Evolutionary conservation across 2,329 filamentous ascomycete genomes (phyloP).

Genomic region (Sporothrix phasma): DNA sequence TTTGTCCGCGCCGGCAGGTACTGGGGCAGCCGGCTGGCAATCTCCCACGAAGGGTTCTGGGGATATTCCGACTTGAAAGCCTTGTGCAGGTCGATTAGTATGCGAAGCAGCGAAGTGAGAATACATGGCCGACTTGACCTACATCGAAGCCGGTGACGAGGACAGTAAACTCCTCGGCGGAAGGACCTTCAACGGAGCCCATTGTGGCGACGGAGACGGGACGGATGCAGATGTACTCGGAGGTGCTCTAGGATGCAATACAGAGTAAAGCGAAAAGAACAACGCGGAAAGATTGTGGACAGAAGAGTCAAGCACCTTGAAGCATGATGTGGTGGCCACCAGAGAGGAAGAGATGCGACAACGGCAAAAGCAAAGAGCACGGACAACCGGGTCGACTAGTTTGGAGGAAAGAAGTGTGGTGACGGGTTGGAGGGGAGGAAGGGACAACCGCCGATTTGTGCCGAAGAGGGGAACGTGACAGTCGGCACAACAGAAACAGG

Average conservation of each 20-base stretch:
- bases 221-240: background rate
- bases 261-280: background rate
- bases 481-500: background rate
- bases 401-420: no score
- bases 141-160: conserved; percentile 54
- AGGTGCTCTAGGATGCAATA: background rate
- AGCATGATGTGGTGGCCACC: background rate
- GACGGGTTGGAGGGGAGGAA: no score
- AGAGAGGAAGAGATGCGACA: background rate
- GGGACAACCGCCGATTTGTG: background rate
- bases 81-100: conserved; percentile 32
- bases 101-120: background rate
- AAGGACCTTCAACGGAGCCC: conserved; percentile 21
- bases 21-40: conserved; percentile 57
- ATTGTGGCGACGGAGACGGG: conserved; percentile 16
- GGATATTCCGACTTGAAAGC: conserved; percentile 65
- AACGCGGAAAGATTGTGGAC: background rate
- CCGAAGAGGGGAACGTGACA: background rate
- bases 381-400: background rate
- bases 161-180: conserved; percentile 44
- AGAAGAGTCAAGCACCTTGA: background rate
- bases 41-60: conserved; percentile 73
- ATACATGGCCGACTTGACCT: conserved; percentile 23
- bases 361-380: no score
- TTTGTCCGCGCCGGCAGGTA: conserved; percentile 38